These are phyloP conservation scores for Cystobasidiopsis lactophilus DNA, from an alignment of 768 basidiomycete species.

Conservation along the genomic window DNA sequence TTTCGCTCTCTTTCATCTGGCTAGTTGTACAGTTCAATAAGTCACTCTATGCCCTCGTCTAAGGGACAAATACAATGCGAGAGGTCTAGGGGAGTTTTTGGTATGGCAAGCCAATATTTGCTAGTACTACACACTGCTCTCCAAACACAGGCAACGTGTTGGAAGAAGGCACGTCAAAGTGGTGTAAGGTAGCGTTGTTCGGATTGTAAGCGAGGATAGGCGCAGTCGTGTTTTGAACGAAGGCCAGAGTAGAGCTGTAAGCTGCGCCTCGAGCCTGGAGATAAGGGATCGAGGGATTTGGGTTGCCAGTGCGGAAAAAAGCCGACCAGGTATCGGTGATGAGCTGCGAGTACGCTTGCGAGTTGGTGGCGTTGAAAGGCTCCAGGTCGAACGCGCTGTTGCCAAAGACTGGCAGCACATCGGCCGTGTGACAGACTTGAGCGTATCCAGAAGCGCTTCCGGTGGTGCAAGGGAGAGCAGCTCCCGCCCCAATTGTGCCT, in stretches of 20 bases:
- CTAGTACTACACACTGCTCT: too few species aligned
- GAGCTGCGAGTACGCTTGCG: slow-evolving; percentile 2
- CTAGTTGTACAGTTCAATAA: too few species aligned
- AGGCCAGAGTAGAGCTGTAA: slow-evolving; percentile 5
- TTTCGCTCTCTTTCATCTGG: too few species aligned
- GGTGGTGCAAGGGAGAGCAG: neutral
- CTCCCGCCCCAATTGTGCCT: neutral
- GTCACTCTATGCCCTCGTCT: too few species aligned
- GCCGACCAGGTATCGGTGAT: slow-evolving; percentile 7
- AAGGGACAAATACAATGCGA: too few species aligned
- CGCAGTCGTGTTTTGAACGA: too few species aligned
- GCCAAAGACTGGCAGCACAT: neutral
- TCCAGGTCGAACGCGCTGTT: neutral
- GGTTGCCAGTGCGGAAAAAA: slow-evolving; percentile 7
- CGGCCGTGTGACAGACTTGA: slow-evolving; percentile 9
- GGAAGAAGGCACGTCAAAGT: too few species aligned
- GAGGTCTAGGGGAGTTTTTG: too few species aligned
- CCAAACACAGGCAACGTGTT: too few species aligned
- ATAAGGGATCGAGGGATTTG: slow-evolving; percentile 3
- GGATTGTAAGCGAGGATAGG: too few species aligned
- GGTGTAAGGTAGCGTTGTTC: too few species aligned
- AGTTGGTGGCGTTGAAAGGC: neutral
- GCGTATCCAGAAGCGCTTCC: slow-evolving; percentile 3
- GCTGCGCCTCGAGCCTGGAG: slow-evolving; percentile 3
- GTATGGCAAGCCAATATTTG: too few species aligned